Evolutionary conservation across 2,329 filamentous ascomycete genomes (phyloP).

Genomic region (Fusarium annulatum): DNA sequence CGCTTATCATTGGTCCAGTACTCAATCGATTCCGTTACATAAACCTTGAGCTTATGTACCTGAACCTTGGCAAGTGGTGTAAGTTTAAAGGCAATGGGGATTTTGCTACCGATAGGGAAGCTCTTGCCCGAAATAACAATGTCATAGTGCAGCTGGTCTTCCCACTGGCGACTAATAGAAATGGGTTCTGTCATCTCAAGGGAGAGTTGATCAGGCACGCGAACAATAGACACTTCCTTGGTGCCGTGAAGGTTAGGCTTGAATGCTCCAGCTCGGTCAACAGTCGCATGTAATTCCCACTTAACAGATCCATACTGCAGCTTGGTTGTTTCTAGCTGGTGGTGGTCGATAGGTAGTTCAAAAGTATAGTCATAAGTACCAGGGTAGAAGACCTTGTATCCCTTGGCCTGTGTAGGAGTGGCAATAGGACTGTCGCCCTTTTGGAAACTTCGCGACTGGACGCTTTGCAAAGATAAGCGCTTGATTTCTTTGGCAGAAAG

Average conservation of each 20-base stretch:
- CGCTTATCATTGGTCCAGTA: constrained; percentile 89
- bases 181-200: constrained; percentile 93
- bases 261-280: constrained; percentile 90
- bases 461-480: constrained; percentile 81
- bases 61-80: constrained; percentile 94
- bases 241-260: constrained; percentile 85
- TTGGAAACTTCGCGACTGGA: constrained; percentile 85
- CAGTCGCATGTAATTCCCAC: constrained; percentile 86
- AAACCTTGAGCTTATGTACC: constrained; percentile 91
- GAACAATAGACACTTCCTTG: constrained; percentile 85
- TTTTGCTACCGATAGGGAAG: constrained; percentile 86
- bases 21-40: constrained; percentile 88
- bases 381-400: constrained; percentile 87
- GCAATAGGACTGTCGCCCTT: constrained; percentile 78
- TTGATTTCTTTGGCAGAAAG: constrained; percentile 64
- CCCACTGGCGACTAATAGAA: constrained; percentile 92
- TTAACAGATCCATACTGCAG: constrained; percentile 87
- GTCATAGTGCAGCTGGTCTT: constrained; percentile 94
- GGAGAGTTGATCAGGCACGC: constrained; percentile 87
- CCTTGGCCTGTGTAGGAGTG: constrained; percentile 70
- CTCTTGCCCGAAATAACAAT: constrained; percentile 97
- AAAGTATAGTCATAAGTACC: constrained; percentile 77
- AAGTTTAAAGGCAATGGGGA: constrained; percentile 93
- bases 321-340: constrained; percentile 88
- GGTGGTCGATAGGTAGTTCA: constrained; percentile 88